A percentile compares a stretch with the other conserved stretches of the same genome.
phyloP scores from a whole-genome alignment of 1,284 basidiomycete genomes.

The Melampsora americana region DNA sequence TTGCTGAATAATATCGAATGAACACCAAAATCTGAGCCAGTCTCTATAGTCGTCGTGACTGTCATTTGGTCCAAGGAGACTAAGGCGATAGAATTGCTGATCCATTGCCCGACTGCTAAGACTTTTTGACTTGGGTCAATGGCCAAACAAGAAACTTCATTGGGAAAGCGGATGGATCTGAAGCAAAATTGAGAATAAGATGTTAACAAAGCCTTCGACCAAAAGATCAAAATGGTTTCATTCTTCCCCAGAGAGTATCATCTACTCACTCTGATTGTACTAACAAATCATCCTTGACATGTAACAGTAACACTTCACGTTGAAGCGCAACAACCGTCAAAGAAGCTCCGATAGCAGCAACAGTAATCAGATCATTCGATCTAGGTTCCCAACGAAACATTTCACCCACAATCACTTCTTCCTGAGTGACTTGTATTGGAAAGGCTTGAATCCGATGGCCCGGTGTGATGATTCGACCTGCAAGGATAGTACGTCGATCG shows the following conservation, averaged over 20 bases:
- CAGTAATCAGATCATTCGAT: not conserved
- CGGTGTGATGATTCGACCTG: not conserved
- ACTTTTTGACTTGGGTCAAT: constrained; percentile 19
- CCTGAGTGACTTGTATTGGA: constrained; percentile 23
- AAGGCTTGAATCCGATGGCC: not conserved
- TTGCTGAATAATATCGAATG: constrained; percentile 12
- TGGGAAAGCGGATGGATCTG: constrained; percentile 14
- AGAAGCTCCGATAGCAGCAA: constrained; percentile 1
- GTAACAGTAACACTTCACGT: constrained; percentile 11
- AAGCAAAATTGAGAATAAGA: not conserved
- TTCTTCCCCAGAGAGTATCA: not conserved
- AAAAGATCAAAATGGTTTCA: not conserved
- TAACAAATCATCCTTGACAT: constrained; percentile 9
- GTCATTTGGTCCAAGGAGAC: not conserved
- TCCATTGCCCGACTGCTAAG: constrained; percentile 30
- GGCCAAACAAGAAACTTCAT: constrained; percentile 36
- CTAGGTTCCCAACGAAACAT: constrained; percentile 13
- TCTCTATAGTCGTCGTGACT: constrained; percentile 1
- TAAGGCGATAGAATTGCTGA: constrained; percentile 24
- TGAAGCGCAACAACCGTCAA: constrained; percentile 6
- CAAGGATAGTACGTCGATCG: constrained; percentile 24
- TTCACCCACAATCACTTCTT: constrained; percentile 22
- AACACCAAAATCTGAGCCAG: constrained; percentile 19
- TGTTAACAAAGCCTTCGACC: not conserved
- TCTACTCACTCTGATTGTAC: constrained; percentile 18